A percentile compares a stretch with the other conserved stretches of the same genome.
Evolutionary conservation across 371 early-diverging fungal genomes (phyloP).

Genomic region (Mucor irregularis): DNA sequence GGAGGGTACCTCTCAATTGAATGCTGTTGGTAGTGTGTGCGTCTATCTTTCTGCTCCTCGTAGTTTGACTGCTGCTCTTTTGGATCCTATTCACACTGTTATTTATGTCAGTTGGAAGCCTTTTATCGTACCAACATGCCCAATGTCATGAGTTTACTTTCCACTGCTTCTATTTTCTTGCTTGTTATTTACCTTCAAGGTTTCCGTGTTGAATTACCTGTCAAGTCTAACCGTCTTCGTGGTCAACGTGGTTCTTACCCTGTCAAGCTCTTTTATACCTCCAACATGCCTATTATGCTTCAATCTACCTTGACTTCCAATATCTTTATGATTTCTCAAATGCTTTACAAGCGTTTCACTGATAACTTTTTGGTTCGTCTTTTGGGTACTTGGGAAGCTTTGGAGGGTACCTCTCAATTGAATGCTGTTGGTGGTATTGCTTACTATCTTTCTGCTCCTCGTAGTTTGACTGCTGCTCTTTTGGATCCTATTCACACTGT

Average conservation of each 20-base stretch:
- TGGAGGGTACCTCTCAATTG: slow-evolving; percentile 90
- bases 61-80: slow-evolving; percentile 79
- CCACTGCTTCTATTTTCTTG: slow-evolving; percentile 93
- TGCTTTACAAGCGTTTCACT: slow-evolving; percentile 97
- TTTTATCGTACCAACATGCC: slow-evolving; percentile 97
- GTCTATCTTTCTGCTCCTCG: slow-evolving; percentile 99
- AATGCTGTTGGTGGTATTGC: slow-evolving; percentile 96
- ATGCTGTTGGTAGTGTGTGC: slow-evolving; percentile 95
- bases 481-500: slow-evolving; percentile 96
- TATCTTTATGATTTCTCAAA: slow-evolving; percentile 97
- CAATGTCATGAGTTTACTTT: slow-evolving; percentile 95
- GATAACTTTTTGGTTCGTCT: slow-evolving; percentile 93
- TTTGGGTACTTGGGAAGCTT: slow-evolving; percentile 97
- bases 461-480: slow-evolving; percentile 80
- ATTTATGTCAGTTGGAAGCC: slow-evolving; percentile 93
- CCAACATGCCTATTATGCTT: slow-evolving; percentile 99
- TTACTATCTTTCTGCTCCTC: slow-evolving; percentile 99
- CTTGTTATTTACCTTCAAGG: slow-evolving; percentile 99
- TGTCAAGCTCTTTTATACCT: slow-evolving; percentile 99
- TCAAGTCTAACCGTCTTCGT: slow-evolving; percentile 96
- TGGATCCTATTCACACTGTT: slow-evolving; percentile 95
- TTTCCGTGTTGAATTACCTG: slow-evolving; percentile 99
- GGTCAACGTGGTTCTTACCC: slow-evolving; percentile 99
- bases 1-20: slow-evolving; percentile 91
- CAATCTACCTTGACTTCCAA: slow-evolving; percentile 98